phyloP scores from a whole-genome alignment of 2,329 filamentous ascomycete species.

The Colletotrichum somersetense region DNA sequence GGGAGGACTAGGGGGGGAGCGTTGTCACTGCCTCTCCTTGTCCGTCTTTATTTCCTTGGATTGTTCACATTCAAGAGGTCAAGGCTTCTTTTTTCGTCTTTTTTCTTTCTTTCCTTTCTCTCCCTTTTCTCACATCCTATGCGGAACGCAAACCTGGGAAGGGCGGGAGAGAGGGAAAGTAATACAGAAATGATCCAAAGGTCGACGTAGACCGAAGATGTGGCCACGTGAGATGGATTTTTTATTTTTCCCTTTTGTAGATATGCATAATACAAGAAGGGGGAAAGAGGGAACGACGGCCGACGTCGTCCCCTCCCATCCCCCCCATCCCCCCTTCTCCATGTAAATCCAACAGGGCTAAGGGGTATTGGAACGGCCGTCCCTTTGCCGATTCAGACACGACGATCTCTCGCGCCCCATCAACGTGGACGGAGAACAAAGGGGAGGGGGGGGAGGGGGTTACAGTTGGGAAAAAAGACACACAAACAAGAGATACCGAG shows the following conservation, averaged over 20 bases:
- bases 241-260: not conserved
- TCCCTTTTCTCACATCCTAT: too few relatives aligned
- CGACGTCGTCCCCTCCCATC: too few relatives aligned
- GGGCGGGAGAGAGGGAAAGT: not conserved
- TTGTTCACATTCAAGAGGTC: not conserved
- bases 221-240: not conserved
- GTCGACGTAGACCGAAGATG: not conserved
- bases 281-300: too few relatives aligned
- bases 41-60: not conserved
- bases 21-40: not conserved
- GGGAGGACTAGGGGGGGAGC: conserved; percentile 73
- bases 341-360: too few relatives aligned
- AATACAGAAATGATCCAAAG: not conserved
- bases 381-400: not conserved
- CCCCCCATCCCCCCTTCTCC: too few relatives aligned
- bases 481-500: not conserved
- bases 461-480: not conserved
- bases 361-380: too few relatives aligned
- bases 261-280: not conserved
- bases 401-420: too few relatives aligned
- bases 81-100: not conserved
- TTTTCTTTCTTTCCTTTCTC: not conserved
- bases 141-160: not conserved
- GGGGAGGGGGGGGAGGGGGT: too few relatives aligned
- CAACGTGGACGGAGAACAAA: not conserved